Evolutionary conservation across 2,329 filamentous ascomycete genomes (phyloP), one percentile per base, ranked within the genome.

Genomic region (Drechslerella dactyloides): DNA sequence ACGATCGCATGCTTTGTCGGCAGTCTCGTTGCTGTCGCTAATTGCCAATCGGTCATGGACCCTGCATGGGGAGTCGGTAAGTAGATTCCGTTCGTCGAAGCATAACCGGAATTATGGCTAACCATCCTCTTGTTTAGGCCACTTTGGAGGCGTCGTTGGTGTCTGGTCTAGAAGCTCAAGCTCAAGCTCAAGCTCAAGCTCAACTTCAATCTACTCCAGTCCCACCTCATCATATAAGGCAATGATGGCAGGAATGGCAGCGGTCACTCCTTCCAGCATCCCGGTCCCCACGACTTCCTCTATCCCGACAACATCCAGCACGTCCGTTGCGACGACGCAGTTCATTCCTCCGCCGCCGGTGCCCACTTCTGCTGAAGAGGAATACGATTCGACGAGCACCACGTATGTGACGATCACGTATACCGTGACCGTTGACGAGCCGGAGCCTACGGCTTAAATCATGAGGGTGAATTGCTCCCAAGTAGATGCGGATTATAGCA

Each of bases 61-160:
- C 66, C 66, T 42, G 59, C 66, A 13, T 70, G 66, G 66, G 66
- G 66, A 30, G 37, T 64, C 19, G 66, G 66, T 70, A 8, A 55
- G 66, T 56, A 13, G 40, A 35, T 61, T 37, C 35, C 30, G 13
- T 46, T 35, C 17, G 23, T 51, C 21, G 11, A 23, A 37, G 15
- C 33, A 24, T 17, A 13, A 27, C 21, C 6, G 11, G 23, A 11
- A 10, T 6, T 15, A 55, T 23, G 40, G 33, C 19, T 6, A 40
- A 44, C 57, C 57, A 23, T 62, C 46, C 21, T 30, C 5, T n/a
- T 19, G 17, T 33, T 7, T 33, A 70, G 66, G 66, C 30, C 59
- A 63, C 13, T 70, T 57, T 60, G 66, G 66, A 23, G 66, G 66
- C 55, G 48, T 24, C 17, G 27, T 70, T 24, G 66, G 66, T 46